Conservation (phyloP, 306 rosid species). For the Inga leiocalycina region DNA sequence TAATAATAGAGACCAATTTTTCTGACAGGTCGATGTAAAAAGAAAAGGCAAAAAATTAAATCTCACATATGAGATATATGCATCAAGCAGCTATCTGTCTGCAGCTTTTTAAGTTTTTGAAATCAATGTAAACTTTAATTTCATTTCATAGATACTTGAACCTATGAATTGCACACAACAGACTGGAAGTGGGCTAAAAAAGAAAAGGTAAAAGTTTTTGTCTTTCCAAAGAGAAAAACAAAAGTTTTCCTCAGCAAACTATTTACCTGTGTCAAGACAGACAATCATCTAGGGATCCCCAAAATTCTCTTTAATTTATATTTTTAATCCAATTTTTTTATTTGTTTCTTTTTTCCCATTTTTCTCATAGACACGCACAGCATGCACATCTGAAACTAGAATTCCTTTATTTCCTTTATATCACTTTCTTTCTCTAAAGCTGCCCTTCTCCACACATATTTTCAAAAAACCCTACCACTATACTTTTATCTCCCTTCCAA, state of each 20-base stretch:
- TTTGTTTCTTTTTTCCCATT: slow-evolving; percentile 14
- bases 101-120: background rate
- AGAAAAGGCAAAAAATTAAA: background rate
- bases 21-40: background rate
- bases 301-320: slow-evolving; percentile 46
- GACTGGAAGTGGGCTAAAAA: background rate
- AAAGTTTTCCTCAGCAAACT: slow-evolving; percentile 42
- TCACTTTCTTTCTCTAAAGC: slow-evolving; percentile 75
- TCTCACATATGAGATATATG: background rate
- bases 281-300: slow-evolving; percentile 80
- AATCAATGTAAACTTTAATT: background rate
- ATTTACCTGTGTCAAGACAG: slow-evolving; percentile 37
- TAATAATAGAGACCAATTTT: background rate
- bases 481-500: slow-evolving; percentile 44
- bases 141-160: background rate
- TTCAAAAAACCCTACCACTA: slow-evolving; percentile 30
- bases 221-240: slow-evolving; percentile 38
- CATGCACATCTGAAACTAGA: slow-evolving; percentile 40
- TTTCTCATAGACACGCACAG: slow-evolving; percentile 3
- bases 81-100: slow-evolving; percentile 1
- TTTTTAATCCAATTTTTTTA: background rate
- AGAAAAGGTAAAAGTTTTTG: background rate
- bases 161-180: background rate
- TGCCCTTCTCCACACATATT: slow-evolving; percentile 42
- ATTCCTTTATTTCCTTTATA: slow-evolving; percentile 38